A percentile compares a stretch with the other conserved stretches of the same genome.
phyloP scores from a whole-genome alignment of 2,329 filamentous ascomycete genomes.

The Sarocladiaceae sp. region DNA sequence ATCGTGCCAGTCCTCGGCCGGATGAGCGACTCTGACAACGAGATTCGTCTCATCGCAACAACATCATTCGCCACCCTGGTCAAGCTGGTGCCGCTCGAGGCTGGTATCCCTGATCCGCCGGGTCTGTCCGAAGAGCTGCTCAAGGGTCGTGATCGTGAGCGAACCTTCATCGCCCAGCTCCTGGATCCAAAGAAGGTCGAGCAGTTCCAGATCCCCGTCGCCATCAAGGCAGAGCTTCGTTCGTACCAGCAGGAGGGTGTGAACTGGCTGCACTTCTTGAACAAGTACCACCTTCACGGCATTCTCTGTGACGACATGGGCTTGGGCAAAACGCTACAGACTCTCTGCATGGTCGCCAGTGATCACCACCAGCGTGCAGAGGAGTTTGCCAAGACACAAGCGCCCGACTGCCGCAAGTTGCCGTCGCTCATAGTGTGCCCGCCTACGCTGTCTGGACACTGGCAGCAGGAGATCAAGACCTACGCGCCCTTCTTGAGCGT shows the following conservation, averaged over 20 bases:
- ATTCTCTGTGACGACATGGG: slow-evolving; percentile 99
- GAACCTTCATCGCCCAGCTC: slow-evolving; percentile 95
- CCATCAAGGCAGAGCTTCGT: slow-evolving; percentile 93
- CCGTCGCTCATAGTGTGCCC: slow-evolving; percentile 95
- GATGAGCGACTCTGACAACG: slow-evolving; percentile 98
- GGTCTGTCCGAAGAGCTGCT: slow-evolving; percentile 86
- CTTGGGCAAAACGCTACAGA: slow-evolving; percentile 94
- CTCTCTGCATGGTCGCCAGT: slow-evolving; percentile 94
- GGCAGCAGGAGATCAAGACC: slow-evolving; percentile 95
- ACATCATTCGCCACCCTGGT: slow-evolving; percentile 96
- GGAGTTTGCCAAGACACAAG: slow-evolving; percentile 78
- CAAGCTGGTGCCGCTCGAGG: slow-evolving; percentile 93
- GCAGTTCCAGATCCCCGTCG: slow-evolving; percentile 86
- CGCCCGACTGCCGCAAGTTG: slow-evolving; percentile 71
- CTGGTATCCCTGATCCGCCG: slow-evolving; percentile 93
- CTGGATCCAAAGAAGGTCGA: slow-evolving; percentile 97
- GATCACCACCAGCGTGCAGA: slow-evolving; percentile 93
- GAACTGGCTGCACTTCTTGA: slow-evolving; percentile 97
- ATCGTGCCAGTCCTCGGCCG: slow-evolving; percentile 94
- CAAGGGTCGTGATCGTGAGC: slow-evolving; percentile 85
- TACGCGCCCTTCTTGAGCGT: slow-evolving; percentile 93
- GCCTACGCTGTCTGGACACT: slow-evolving; percentile 93
- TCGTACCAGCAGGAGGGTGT: slow-evolving; percentile 98
- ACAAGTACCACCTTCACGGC: slow-evolving; percentile 94
- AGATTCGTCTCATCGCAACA: slow-evolving; percentile 88